Conservation (phyloP, 1,284 basidiomycete genomes). For the Erythrobasidium hasegawianum region DNA sequence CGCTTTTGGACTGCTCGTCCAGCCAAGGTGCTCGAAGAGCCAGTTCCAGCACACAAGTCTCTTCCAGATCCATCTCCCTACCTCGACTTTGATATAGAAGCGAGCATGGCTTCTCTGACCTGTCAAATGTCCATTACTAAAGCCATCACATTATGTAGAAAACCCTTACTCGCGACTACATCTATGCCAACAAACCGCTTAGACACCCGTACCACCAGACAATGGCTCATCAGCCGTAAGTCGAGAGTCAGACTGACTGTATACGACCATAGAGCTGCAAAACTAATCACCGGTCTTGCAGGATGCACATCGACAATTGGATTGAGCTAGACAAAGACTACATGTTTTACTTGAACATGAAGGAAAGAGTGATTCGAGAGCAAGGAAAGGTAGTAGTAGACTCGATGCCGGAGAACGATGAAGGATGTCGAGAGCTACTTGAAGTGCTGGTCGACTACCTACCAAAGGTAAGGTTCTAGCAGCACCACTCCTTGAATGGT, state of each 20-base stretch:
- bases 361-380: constrained; percentile 50
- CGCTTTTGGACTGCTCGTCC: too few species aligned
- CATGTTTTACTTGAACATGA: constrained; percentile 51
- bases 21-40: too few species aligned
- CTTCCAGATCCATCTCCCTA: constrained; percentile 49
- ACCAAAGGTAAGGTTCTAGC: constrained; percentile 43
- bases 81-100: constrained; percentile 44
- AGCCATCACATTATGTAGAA: too few species aligned
- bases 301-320: constrained; percentile 46
- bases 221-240: constrained; percentile 44
- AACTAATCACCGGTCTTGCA: too few species aligned
- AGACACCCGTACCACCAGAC: constrained; percentile 51
- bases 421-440: constrained; percentile 51
- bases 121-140: too few species aligned
- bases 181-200: constrained; percentile 51
- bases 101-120: too few species aligned
- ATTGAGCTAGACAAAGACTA: constrained; percentile 53
- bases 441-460: constrained; percentile 51
- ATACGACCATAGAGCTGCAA: too few species aligned
- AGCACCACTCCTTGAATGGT: too few species aligned
- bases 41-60: not conserved
- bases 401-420: constrained; percentile 52
- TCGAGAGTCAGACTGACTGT: too few species aligned
- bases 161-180: constrained; percentile 49
- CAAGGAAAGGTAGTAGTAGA: constrained; percentile 51